Conservation (phyloP, 352 stramenopile genomes). For the Globisporangium cystogenes region DNA sequence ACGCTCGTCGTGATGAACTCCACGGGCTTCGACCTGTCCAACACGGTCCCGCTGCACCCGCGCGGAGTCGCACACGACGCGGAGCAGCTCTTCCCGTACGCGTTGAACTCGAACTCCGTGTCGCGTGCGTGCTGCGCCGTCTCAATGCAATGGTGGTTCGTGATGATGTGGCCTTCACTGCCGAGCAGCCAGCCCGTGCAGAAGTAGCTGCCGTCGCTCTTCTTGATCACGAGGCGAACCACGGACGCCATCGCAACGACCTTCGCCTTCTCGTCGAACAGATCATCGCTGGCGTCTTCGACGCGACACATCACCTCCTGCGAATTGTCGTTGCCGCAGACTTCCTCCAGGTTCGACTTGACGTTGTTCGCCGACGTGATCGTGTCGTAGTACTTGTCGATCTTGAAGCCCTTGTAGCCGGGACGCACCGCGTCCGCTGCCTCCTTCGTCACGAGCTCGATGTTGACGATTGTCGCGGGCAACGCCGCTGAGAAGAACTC, state of each 20-base stretch:
- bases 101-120: conserved; percentile 68
- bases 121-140: conserved; percentile 35
- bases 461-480: conserved; percentile 27
- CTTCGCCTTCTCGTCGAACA: conserved; percentile 3
- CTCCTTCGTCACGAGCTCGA: conserved; percentile 40
- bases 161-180: conserved; percentile 71
- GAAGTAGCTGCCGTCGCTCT: conserved; percentile 40
- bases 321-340: conserved; percentile 63
- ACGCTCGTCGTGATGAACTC: conserved; percentile 32
- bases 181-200: conserved; percentile 75
- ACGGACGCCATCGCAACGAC: conserved; percentile 33
- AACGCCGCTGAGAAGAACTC: conserved; percentile 38
- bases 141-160: conserved; percentile 79
- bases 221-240: conserved; percentile 60
- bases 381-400: conserved; percentile 46
- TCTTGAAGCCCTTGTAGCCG: conserved; percentile 39
- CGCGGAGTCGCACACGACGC: conserved; percentile 24
- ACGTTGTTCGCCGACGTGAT: conserved; percentile 19
- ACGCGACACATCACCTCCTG: conserved; percentile 50
- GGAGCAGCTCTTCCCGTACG: conserved; percentile 30
- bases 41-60: conserved; percentile 31
- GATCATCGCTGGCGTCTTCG: background rate
- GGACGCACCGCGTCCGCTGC: conserved; percentile 14
- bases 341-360: conserved; percentile 28
- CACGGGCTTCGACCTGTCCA: conserved; percentile 12